phyloP scores from a whole-genome alignment of 2,329 filamentous ascomycete species.

The Fusarium bulbicola region DNA sequence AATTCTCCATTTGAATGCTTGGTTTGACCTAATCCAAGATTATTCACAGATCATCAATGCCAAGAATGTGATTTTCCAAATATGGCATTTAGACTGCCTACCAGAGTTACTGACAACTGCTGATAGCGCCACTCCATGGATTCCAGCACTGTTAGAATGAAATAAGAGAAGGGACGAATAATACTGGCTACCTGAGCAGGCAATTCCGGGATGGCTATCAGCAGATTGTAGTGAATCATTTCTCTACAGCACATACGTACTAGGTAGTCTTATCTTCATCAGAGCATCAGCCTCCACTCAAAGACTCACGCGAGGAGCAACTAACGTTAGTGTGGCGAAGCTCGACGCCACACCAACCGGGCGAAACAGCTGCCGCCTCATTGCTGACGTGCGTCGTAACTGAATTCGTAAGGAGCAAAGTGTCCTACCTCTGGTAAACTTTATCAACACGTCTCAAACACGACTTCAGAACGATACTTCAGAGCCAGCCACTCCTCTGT shows the following conservation, averaged over 20 bases:
- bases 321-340: slow-evolving; percentile 39
- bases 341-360: slow-evolving; percentile 34
- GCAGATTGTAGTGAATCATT: neutral
- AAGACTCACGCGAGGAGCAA: neutral
- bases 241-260: neutral
- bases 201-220: neutral
- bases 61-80: neutral
- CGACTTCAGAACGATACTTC: slow-evolving; percentile 10
- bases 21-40: neutral
- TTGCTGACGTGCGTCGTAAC: slow-evolving; percentile 40
- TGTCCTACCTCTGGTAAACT: slow-evolving; percentile 37
- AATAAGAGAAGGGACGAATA: neutral
- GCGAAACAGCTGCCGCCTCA: slow-evolving; percentile 42
- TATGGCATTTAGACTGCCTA: neutral
- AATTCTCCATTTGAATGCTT: neutral
- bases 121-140: neutral
- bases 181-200: neutral
- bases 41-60: neutral
- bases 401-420: slow-evolving; percentile 39
- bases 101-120: neutral
- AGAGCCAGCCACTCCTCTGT: neutral
- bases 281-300: neutral
- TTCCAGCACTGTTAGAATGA: neutral
- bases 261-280: neutral
- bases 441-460: slow-evolving; percentile 21